Evolutionary conservation across 2,329 filamentous ascomycete species (phyloP).

Genomic region (Verticillium klebahnii): DNA sequence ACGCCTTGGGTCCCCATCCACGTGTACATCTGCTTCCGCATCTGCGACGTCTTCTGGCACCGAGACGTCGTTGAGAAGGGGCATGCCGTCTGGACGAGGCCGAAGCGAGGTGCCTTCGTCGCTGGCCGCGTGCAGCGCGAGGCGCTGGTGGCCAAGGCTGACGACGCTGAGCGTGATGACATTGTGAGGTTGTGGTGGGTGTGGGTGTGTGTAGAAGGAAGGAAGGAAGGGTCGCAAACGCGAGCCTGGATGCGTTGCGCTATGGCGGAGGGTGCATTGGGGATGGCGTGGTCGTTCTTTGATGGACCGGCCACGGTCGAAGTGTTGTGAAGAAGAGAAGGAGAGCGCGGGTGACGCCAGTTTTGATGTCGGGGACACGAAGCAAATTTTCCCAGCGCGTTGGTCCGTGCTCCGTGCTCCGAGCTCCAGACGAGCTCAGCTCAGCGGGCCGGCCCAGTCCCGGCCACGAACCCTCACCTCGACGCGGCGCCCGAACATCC

Average conservation of each 20-base stretch:
- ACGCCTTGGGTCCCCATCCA: conserved; percentile 23
- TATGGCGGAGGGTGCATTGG: background rate
- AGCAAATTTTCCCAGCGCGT: background rate
- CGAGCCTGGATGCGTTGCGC: background rate
- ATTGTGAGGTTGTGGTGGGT: background rate
- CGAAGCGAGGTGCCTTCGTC: conserved; percentile 1
- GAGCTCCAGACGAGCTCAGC: background rate
- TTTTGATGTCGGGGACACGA: background rate
- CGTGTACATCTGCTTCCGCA: conserved; percentile 30
- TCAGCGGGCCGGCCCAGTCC: background rate
- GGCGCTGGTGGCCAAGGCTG: conserved; percentile 6
- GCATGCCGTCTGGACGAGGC: conserved; percentile 10
- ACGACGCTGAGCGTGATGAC: conserved; percentile 5
- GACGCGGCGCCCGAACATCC: too few species aligned
- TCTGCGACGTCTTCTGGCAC: conserved; percentile 29
- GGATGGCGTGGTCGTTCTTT: background rate
- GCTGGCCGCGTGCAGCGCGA: conserved; percentile 7
- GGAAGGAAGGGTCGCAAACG: background rate
- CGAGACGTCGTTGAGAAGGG: conserved; percentile 35
- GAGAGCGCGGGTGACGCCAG: background rate
- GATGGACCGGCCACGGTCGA: background rate
- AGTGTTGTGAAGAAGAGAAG: background rate
- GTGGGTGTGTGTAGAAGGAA: background rate
- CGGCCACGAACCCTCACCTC: background rate
- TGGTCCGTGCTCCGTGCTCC: background rate